Percentiles rank a stretch among this genome's conserved stretches.
phyloP scores from a whole-genome alignment of 331 rosid species.

The Spiraea crenata region DNA sequence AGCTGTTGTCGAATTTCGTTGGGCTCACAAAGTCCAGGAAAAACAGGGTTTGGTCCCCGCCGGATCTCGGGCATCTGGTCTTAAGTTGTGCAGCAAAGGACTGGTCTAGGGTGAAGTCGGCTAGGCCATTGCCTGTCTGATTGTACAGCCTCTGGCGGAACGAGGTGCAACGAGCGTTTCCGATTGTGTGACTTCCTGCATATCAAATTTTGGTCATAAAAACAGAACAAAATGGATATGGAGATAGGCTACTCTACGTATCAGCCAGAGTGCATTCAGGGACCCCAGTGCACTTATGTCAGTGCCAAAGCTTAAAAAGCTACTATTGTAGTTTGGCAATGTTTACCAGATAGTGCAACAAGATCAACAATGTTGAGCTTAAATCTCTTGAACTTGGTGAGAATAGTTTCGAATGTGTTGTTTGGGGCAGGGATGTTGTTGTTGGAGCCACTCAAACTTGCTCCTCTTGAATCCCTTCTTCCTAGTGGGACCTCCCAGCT shows the following conservation, averaged over 20 bases:
- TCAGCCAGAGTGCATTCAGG: too few relatives aligned
- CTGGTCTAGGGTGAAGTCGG: constrained; percentile 61
- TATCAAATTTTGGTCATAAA: not conserved
- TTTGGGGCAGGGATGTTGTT: constrained; percentile 84
- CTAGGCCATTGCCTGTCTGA: constrained; percentile 67
- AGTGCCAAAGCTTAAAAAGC: too few relatives aligned
- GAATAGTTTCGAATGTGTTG: constrained; percentile 83
- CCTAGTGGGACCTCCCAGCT: constrained; percentile 77
- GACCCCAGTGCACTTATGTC: too few relatives aligned
- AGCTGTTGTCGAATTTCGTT: constrained; percentile 65
- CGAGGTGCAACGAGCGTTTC: constrained; percentile 72
- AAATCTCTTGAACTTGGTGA: constrained; percentile 70
- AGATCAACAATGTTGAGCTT: constrained; percentile 84
- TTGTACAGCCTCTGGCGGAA: constrained; percentile 93
- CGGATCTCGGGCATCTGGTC: constrained; percentile 66
- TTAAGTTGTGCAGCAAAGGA: constrained; percentile 57
- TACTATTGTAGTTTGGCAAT: not conserved
- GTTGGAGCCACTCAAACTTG: constrained; percentile 87
- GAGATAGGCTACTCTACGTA: too few relatives aligned
- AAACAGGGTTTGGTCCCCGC: constrained; percentile 78
- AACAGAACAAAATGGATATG: not conserved
- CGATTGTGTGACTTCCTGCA: constrained; percentile 87
- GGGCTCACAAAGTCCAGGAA: constrained; percentile 75
- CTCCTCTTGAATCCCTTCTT: constrained; percentile 70
- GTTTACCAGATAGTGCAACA: constrained; percentile 78